Evolutionary conservation across 1,284 basidiomycete genomes (phyloP), one percentile per base, ranked within the genome.

Genomic region (Irpex sp.): DNA sequence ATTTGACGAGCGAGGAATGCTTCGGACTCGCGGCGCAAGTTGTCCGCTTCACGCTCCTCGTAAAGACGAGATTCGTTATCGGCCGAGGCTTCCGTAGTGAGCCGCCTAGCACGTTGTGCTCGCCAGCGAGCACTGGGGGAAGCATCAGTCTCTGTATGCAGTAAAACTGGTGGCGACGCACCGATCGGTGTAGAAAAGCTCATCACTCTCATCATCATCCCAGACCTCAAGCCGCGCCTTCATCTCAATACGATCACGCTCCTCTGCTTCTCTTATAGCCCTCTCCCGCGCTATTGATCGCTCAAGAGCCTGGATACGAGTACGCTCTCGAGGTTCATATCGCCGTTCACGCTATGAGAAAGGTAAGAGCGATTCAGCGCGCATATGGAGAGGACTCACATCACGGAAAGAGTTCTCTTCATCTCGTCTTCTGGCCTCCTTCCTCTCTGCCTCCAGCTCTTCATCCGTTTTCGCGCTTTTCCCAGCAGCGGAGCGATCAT

Each of bases 201-300:
- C 94, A 65, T 92, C 91, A 66, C 90, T 90, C 71, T 94, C 92
- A 65, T 96, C 94, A 69, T 97, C 94, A 69, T 97, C 94, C 92
- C 92, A 96, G 1, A 89, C 76, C 63, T 90, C 89, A 26, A 95
- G 77, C 3, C 90, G 82, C 31, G 87, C 81, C 37, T 84, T 83
- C 81, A 93, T 89, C 71, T 90, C 87, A 13, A 85, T 70, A 13
- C 84, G 80, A 69, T 91, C 92, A 4, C 88, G 83, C 36, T 90
- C 88, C 70, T 95, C 90, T 3, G 86, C 84, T 61, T 94, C 92
- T 50, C 81, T 83, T 55, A 90, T 84, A 5, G 86, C 84, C 15
- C 85, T 83, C 61, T 94, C 89, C 17, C 87, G 83, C 0, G 85
- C 81, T 61, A 94, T 84, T 1, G 91, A 83, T 4, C 93, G 86